phyloP scores from a whole-genome alignment of 495 filamentous ascomycete species.

The Penicillium chermesinum region DNA sequence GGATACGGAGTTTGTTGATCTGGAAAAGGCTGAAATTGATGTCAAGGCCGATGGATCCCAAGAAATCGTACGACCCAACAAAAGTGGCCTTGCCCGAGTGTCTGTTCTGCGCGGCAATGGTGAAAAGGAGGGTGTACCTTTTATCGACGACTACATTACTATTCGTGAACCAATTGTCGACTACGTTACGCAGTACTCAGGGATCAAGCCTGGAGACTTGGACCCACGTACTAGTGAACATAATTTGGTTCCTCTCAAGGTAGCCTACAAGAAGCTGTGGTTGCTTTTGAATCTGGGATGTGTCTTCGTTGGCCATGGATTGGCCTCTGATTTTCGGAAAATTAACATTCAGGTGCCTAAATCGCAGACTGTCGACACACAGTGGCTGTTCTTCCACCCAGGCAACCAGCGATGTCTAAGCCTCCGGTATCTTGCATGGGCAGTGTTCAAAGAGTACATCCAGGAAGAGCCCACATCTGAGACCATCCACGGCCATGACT shows the following conservation, averaged over 20 bases:
- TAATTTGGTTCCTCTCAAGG: slow-evolving; percentile 79
- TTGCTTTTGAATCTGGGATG: slow-evolving; percentile 90
- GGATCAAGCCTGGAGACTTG: slow-evolving; percentile 79
- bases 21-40: slow-evolving; percentile 86
- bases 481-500: slow-evolving; percentile 63
- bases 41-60: slow-evolving; percentile 85
- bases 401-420: slow-evolving; percentile 68
- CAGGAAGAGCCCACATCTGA: slow-evolving; percentile 63
- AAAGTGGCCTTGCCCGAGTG: slow-evolving; percentile 79
- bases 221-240: slow-evolving; percentile 67
- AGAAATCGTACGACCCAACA: slow-evolving; percentile 78
- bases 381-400: slow-evolving; percentile 72
- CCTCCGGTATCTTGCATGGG: slow-evolving; percentile 83
- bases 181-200: slow-evolving; percentile 89
- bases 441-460: slow-evolving; percentile 83
- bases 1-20: slow-evolving; percentile 90
- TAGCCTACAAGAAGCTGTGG: slow-evolving; percentile 97
- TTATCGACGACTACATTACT: slow-evolving; percentile 95
- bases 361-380: slow-evolving; percentile 87
- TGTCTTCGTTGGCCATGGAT: slow-evolving; percentile 86
- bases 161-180: slow-evolving; percentile 90
- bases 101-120: slow-evolving; percentile 80
- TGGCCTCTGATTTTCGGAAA: slow-evolving; percentile 91
- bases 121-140: slow-evolving; percentile 69
- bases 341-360: slow-evolving; percentile 97